These are phyloP conservation scores for Stereocaulon alpinum DNA, from an alignment of 495 filamentous ascomycete species.

Conservation along the genomic window DNA sequence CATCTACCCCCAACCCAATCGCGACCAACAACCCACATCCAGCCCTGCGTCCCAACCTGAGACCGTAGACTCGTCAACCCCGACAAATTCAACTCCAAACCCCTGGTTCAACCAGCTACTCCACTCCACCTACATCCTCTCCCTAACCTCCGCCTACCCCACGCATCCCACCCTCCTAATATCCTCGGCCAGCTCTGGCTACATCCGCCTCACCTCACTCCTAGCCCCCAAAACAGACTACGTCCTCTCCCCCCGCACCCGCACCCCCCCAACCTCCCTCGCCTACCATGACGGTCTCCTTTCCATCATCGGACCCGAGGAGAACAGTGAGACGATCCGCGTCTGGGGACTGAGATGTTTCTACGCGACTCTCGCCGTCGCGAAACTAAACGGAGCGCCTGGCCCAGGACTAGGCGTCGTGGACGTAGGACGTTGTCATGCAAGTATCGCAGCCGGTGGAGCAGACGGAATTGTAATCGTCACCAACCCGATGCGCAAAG, in stretches of 20 bases:
- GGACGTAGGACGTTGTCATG: slow-evolving; percentile 42
- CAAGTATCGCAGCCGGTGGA: slow-evolving; percentile 43
- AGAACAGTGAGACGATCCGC: slow-evolving; percentile 42
- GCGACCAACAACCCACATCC: not conserved
- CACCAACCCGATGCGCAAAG: slow-evolving; percentile 46
- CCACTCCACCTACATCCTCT: slow-evolving; percentile 51
- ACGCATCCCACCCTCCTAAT: slow-evolving; percentile 46
- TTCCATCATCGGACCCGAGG: slow-evolving; percentile 45
- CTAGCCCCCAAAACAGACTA: slow-evolving; percentile 39
- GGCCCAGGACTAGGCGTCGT: slow-evolving; percentile 22
- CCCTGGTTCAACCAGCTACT: slow-evolving; percentile 49
- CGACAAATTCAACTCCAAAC: slow-evolving; percentile 19
- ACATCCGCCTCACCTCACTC: slow-evolving; percentile 47
- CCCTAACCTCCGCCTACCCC: slow-evolving; percentile 47
- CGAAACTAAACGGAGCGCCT: slow-evolving; percentile 20
- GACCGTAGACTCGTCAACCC: not conserved
- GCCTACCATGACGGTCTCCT: slow-evolving; percentile 49
- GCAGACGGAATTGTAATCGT: slow-evolving; percentile 45
- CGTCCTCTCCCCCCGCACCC: slow-evolving; percentile 40
- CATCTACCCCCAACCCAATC: slow-evolving; percentile 28
- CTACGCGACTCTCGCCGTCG: slow-evolving; percentile 32
- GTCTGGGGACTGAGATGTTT: slow-evolving; percentile 48
- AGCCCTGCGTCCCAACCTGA: not conserved
- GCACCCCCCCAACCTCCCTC: slow-evolving; percentile 38
- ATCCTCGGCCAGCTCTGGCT: slow-evolving; percentile 48